Conservation (phyloP, 2,329 filamentous ascomycete genomes). For the Monascus ruber region DNA sequence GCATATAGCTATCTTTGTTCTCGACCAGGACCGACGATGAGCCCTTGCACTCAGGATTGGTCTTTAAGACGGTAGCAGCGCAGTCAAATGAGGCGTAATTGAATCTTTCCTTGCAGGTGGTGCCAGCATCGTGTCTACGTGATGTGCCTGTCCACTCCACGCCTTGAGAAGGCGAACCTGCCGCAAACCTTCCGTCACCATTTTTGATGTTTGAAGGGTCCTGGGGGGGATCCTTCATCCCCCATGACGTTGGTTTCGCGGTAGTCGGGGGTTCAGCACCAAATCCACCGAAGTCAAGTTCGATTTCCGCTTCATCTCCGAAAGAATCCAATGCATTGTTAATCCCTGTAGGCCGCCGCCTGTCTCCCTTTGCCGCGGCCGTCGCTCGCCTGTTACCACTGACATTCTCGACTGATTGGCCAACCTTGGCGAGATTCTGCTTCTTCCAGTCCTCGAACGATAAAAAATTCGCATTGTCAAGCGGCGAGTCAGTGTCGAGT, state of each 20-base stretch:
- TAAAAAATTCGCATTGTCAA: conserved; percentile 73
- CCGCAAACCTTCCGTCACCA: conserved; percentile 10
- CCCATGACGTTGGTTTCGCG: conserved; percentile 20
- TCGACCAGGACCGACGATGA: conserved; percentile 81
- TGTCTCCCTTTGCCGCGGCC: conserved; percentile 38
- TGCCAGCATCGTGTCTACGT: conserved; percentile 84
- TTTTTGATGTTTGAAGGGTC: conserved; percentile 19
- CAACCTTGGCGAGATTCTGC: conserved; percentile 75
- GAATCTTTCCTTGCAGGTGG: conserved; percentile 94
- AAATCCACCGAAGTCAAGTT: conserved; percentile 58
- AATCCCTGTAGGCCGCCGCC: conserved; percentile 41
- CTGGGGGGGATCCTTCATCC: conserved; percentile 13
- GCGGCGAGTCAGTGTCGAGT: conserved; percentile 51
- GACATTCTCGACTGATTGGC: conserved; percentile 61
- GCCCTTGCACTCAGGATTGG: conserved; percentile 75
- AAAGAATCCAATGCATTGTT: conserved; percentile 64
- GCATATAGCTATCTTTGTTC: conserved; percentile 98
- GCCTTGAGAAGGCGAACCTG: conserved; percentile 29
- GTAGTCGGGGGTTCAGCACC: conserved; percentile 33
- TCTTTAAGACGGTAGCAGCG: conserved; percentile 85
- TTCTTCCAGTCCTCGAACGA: conserved; percentile 99
- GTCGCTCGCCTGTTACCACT: conserved; percentile 44
- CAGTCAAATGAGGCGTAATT: conserved; percentile 97
- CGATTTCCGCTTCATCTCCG: conserved; percentile 82
- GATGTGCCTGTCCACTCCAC: conserved; percentile 43